A percentile compares a stretch with the other conserved stretches of the same genome.
Evolutionary conservation across 352 stramenopile species (phyloP).

Genomic region (Aphanomyces invadans): DNA sequence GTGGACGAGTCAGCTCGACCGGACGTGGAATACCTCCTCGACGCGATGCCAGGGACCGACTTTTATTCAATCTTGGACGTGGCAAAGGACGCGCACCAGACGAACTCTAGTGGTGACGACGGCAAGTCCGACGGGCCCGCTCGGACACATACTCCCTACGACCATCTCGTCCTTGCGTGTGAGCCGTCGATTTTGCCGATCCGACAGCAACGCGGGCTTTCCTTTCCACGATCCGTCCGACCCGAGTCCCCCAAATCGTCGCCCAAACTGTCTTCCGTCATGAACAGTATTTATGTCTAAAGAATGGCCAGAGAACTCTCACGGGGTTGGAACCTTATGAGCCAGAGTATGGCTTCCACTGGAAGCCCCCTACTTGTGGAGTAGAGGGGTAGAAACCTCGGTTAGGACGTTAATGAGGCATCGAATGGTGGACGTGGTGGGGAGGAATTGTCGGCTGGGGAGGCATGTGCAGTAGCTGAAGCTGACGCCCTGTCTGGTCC

Average conservation of each 20-base stretch:
- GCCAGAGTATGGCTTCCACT: no score
- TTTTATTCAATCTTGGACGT: background rate
- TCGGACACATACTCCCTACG: background rate
- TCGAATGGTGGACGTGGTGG: background rate
- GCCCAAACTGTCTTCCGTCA: background rate
- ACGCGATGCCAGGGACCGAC: background rate
- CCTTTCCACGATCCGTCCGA: background rate
- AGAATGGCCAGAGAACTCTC: no score
- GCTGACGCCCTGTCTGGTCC: background rate
- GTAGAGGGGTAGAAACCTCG: no score
- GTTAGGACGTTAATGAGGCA: no score
- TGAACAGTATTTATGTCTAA: slow-evolving; percentile 5
- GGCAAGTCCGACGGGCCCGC: no score
- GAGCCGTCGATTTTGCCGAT: background rate
- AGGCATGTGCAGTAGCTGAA: background rate
- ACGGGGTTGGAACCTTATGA: no score
- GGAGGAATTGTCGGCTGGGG: background rate
- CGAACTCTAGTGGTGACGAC: background rate
- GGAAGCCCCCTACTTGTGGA: no score
- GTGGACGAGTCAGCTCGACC: background rate
- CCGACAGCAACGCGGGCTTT: background rate
- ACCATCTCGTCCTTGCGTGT: background rate
- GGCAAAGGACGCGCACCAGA: background rate
- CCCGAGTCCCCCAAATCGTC: background rate
- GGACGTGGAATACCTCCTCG: background rate